Evolutionary conservation across 2,329 filamentous ascomycete genomes (phyloP).

Genomic region (Exophiala sideris): DNA sequence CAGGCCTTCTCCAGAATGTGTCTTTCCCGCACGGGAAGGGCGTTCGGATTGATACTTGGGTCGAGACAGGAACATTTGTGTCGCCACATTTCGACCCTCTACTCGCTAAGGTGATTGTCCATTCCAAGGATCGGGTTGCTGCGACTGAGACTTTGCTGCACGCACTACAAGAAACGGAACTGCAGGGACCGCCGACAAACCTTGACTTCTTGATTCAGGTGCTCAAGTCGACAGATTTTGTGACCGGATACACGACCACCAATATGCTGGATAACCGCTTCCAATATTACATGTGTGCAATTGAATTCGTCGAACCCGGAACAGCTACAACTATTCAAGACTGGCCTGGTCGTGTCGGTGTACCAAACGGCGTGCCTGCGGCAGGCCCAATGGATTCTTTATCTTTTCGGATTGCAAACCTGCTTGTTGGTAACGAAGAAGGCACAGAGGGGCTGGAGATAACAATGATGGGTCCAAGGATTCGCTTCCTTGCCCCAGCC

Average conservation of each 20-base stretch:
- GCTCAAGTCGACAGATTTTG: constrained; percentile 44
- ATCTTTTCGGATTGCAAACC: constrained; percentile 56
- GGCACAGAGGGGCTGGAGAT: constrained; percentile 56
- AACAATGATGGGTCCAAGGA: constrained; percentile 58
- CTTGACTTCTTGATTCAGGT: constrained; percentile 54
- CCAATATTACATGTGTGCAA: constrained; percentile 46
- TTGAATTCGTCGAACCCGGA: constrained; percentile 56
- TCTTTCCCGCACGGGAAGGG: constrained; percentile 50
- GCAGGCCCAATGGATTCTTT: constrained; percentile 60
- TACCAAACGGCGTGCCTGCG: constrained; percentile 57
- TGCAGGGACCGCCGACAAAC: constrained; percentile 56
- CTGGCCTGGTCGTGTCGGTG: constrained; percentile 51
- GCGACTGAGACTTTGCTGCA: constrained; percentile 45
- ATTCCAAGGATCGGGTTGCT: constrained; percentile 40
- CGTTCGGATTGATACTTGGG: constrained; percentile 62
- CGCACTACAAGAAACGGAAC: constrained; percentile 43
- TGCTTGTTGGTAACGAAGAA: constrained; percentile 54
- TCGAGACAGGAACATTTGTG: constrained; percentile 54
- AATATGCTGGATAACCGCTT: constrained; percentile 52
- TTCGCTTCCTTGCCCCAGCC: constrained; percentile 50
- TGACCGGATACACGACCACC: constrained; percentile 53
- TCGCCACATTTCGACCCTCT: constrained; percentile 58
- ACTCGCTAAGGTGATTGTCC: constrained; percentile 58
- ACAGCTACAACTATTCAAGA: constrained; percentile 59
- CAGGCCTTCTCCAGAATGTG: constrained; percentile 57